Conservation (phyloP, 2,329 filamentous ascomycete species). For the Ophiostoma ips region DNA sequence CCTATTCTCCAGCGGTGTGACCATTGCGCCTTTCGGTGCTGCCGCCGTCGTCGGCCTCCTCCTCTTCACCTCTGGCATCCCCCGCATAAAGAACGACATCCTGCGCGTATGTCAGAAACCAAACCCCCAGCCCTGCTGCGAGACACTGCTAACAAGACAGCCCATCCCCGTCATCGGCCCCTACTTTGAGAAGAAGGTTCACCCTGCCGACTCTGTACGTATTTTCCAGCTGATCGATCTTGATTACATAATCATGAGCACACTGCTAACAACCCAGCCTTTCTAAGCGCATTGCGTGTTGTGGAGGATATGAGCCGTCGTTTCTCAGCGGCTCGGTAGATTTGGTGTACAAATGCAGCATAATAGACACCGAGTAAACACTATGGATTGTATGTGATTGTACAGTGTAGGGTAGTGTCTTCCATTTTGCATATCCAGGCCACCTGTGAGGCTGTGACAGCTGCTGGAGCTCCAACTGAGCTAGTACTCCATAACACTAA, state of each 20-base stretch:
- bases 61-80: slow-evolving; percentile 48
- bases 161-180: slow-evolving; percentile 40
- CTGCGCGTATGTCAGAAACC: slow-evolving; percentile 32
- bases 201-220: slow-evolving; percentile 34
- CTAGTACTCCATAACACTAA: not conserved
- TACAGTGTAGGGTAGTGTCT: too few species aligned
- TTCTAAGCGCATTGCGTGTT: slow-evolving; percentile 8
- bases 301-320: not conserved
- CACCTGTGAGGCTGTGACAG: too few species aligned
- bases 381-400: too few species aligned
- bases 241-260: not conserved
- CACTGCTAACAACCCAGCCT: slow-evolving; percentile 3
- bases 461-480: not conserved
- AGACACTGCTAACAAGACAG: slow-evolving; percentile 19
- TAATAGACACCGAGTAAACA: not conserved
- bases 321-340: not conserved
- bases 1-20: slow-evolving; percentile 32
- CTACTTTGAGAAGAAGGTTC: slow-evolving; percentile 38
- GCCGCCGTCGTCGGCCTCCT: slow-evolving; percentile 44
- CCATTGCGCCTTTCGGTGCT: slow-evolving; percentile 40
- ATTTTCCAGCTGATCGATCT: too few species aligned
- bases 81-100: slow-evolving; percentile 44
- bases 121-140: not conserved
- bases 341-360: not conserved
- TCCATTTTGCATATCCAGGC: too few species aligned